Conservation (phyloP, 2,329 filamentous ascomycete species). For the Verticillium dahliae region DNA sequence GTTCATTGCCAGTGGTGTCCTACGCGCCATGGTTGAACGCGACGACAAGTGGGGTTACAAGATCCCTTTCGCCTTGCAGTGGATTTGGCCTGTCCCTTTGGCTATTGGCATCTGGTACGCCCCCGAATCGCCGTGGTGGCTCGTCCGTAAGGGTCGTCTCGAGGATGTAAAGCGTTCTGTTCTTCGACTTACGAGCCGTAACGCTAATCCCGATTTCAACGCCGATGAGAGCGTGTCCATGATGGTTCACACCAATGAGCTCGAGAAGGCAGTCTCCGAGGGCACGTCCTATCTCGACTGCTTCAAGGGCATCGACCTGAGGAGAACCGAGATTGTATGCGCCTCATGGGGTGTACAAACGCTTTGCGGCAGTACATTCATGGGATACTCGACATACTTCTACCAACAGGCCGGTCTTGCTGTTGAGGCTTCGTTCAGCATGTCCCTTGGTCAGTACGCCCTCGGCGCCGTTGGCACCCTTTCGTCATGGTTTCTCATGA, state of each 20-base stretch:
- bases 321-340: slow-evolving; percentile 38
- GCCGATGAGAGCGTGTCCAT: slow-evolving; percentile 39
- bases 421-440: slow-evolving; percentile 28
- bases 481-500: slow-evolving; percentile 37
- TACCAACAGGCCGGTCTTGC: slow-evolving; percentile 35
- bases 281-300: slow-evolving; percentile 39
- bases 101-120: slow-evolving; percentile 34
- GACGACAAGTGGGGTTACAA: slow-evolving; percentile 35
- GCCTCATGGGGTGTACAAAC: slow-evolving; percentile 32
- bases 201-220: slow-evolving; percentile 23
- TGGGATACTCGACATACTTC: slow-evolving; percentile 30
- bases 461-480: slow-evolving; percentile 38
- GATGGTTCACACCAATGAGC: slow-evolving; percentile 44
- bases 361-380: slow-evolving; percentile 29
- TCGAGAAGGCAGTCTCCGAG: slow-evolving; percentile 31
- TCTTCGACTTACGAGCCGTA: slow-evolving; percentile 26
- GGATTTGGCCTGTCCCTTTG: slow-evolving; percentile 40
- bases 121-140: slow-evolving; percentile 45
- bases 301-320: slow-evolving; percentile 38
- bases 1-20: slow-evolving; percentile 35
- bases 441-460: slow-evolving; percentile 33
- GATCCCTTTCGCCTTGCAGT: slow-evolving; percentile 43
- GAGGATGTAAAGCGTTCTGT: slow-evolving; percentile 32
- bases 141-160: slow-evolving; percentile 31
- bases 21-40: slow-evolving; percentile 29